Base-by-base conservation (phyloP, 192 early-diverging fungal species). In the Pecoramyces ruminantium region DNA sequence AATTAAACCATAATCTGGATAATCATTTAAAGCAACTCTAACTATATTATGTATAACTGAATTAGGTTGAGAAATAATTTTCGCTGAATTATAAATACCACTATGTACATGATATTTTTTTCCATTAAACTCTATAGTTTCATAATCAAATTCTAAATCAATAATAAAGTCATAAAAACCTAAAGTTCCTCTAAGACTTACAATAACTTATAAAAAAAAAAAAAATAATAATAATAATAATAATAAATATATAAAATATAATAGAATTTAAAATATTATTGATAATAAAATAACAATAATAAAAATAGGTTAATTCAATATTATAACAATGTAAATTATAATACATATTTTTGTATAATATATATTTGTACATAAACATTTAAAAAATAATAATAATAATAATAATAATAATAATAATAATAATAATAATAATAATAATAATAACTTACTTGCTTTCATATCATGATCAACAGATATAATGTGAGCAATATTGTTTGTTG, bases 1-100 rank as follows among this genome's bases (percentile, higher is more conserved):
- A 4, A 96, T 90, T 78, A 97, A 83, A 4, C 91, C 90, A 82
- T 97, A 97, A 58, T 91, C 90, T 13, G 93, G 93, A 80, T 93
- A 90, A 29, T 88, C 80, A 17, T 90, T 85, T 38, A 97, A 84
- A 2, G 93, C 93, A 29, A 92, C 86, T 15, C 86, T 84, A 29
- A 96, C 90, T n/a, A 90, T 89, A 67, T 90, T 89, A 83, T 89
- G 93, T 9, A 96, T 90, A 78, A 90, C 88, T 1, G 92, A 90
- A 12, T 89, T 88, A 30, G 89, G 86, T 27, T 87, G 83, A 0
- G 95, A 88, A 16, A 97, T 82, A 18, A 92, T 86, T 40, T 88
- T 87, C 0, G 95, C 95, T 51, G 92, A 90, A 67, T 92, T 21
- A 67, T 67, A 67, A n/a, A 67, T 67, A 67, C 51, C 51, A 67